Evolutionary conservation across 306 rosid species (phyloP).

Genomic region (Crataegus laevigata): DNA sequence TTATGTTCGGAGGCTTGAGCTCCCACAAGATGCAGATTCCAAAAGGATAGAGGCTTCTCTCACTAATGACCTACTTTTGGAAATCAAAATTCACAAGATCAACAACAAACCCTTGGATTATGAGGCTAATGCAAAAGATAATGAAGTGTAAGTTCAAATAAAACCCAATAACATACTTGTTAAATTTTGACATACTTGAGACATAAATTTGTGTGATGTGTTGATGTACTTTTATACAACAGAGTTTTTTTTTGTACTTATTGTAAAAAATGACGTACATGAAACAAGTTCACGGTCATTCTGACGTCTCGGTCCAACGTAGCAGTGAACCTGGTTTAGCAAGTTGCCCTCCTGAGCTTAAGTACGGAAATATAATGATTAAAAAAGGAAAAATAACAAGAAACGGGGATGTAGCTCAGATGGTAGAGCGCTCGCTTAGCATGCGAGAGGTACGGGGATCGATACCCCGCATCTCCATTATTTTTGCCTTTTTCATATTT

Average conservation of each 20-base stretch:
- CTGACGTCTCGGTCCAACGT: no score
- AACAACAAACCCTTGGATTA: constrained; percentile 17
- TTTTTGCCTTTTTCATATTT: neutral
- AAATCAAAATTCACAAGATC: constrained; percentile 57
- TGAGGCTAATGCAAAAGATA: constrained; percentile 27
- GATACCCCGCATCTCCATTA: constrained; percentile 86
- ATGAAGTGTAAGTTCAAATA: constrained; percentile 22
- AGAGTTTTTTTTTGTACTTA: no score
- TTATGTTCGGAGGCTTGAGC: constrained; percentile 82
- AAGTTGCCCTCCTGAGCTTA: no score
- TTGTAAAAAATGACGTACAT: no score
- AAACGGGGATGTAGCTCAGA: neutral
- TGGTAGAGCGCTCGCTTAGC: constrained; percentile 91
- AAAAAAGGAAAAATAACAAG: neutral
- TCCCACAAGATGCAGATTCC: constrained; percentile 89
- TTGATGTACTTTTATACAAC: neutral
- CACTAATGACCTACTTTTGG: constrained; percentile 50
- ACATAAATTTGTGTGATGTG: neutral
- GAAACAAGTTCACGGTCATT: no score
- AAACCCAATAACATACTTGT: neutral
- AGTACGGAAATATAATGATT: no score
- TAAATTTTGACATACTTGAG: neutral
- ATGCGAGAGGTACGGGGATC: constrained; percentile 94
- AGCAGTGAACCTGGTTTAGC: no score
- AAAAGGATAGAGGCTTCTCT: constrained; percentile 50